Percentiles rank a stretch among this genome's conserved stretches.
phyloP scores from a whole-genome alignment of 139 green algal species.

The Pleodorina starrii region DNA sequence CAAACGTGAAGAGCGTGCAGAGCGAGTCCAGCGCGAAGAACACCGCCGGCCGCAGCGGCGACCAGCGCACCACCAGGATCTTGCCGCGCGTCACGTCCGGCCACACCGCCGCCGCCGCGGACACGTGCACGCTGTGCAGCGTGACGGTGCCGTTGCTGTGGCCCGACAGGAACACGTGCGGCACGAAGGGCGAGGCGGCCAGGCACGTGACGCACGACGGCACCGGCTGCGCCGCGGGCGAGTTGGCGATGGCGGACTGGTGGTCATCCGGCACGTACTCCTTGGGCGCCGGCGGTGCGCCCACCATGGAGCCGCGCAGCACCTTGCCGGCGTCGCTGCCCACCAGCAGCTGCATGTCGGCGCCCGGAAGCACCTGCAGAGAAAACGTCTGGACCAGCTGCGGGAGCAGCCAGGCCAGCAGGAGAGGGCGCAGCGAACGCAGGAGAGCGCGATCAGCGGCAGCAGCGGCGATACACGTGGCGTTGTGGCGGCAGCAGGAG shows the following conservation, averaged over 20 bases:
- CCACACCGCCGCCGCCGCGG: slow-evolving; percentile 50
- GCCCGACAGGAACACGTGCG: slow-evolving; percentile 48
- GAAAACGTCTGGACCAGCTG: slow-evolving; percentile 37
- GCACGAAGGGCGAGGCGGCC: slow-evolving; percentile 40
- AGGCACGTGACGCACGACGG: slow-evolving; percentile 50
- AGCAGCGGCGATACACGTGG: too few relatives aligned
- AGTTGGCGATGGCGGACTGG: slow-evolving; percentile 15
- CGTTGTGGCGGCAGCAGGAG: too few relatives aligned
- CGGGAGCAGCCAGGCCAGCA: neutral
- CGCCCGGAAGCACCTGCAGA: slow-evolving; percentile 24
- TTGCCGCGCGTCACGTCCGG: slow-evolving; percentile 27
- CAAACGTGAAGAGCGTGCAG: slow-evolving; percentile 56
- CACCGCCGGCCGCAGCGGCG: slow-evolving; percentile 49
- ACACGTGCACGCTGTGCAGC: slow-evolving; percentile 47
- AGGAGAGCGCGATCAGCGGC: too few relatives aligned
- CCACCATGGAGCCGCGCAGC: slow-evolving; percentile 61
- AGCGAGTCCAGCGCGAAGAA: slow-evolving; percentile 60
- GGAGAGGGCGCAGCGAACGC: too few relatives aligned
- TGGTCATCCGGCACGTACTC: slow-evolving; percentile 59
- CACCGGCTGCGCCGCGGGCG: neutral
- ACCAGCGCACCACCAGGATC: slow-evolving; percentile 52
- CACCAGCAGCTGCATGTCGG: slow-evolving; percentile 60
- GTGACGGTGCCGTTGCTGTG: slow-evolving; percentile 58
- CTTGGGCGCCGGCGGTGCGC: slow-evolving; percentile 57
- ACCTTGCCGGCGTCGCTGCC: slow-evolving; percentile 52